Percentiles rank a stretch among this genome's conserved stretches.
Evolutionary conservation across 2,329 filamentous ascomycete genomes (phyloP).

Genomic region (Tolypocladium tropicale): DNA sequence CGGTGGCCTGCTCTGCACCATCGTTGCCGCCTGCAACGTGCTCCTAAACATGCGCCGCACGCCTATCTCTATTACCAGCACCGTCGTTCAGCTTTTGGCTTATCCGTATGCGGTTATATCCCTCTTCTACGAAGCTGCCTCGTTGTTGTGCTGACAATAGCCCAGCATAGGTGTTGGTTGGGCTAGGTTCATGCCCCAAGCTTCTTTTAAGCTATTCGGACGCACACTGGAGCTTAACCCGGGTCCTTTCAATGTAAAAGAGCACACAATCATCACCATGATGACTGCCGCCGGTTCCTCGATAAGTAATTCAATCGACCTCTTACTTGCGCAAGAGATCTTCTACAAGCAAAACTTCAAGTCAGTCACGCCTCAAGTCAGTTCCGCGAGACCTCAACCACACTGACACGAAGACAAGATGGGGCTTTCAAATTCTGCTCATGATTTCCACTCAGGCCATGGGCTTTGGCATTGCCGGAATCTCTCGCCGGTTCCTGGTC

Average conservation of each 20-base stretch:
- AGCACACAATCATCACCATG: conserved; percentile 38
- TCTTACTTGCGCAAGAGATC: conserved; percentile 29
- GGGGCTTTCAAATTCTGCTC: conserved; percentile 49
- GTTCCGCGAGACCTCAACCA: not conserved
- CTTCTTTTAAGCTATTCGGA: conserved; percentile 20
- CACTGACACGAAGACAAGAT: not conserved
- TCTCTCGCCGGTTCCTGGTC: conserved; percentile 47
- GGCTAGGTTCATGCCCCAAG: conserved; percentile 20
- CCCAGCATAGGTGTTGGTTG: conserved; percentile 18
- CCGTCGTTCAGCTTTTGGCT: conserved; percentile 43
- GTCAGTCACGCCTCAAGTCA: not conserved
- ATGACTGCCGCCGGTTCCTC: conserved; percentile 27
- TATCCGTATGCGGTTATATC: conserved; percentile 38
- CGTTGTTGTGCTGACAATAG: not conserved
- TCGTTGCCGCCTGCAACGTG: conserved; percentile 46
- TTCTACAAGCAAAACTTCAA: conserved; percentile 42
- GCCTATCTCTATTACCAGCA: conserved; percentile 39
- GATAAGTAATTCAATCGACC: conserved; percentile 27
- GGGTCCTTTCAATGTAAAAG: conserved; percentile 33
- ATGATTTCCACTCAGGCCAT: conserved; percentile 51
- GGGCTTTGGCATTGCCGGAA: conserved; percentile 52
- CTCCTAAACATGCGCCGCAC: conserved; percentile 39
- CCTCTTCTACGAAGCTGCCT: too few species aligned
- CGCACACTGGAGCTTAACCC: conserved; percentile 24
- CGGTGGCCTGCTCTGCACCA: conserved; percentile 45